Evolutionary conservation across 2,329 filamentous ascomycete species (phyloP), one percentile per base, ranked within the genome.

Genomic region (Penicillium concentricum): DNA sequence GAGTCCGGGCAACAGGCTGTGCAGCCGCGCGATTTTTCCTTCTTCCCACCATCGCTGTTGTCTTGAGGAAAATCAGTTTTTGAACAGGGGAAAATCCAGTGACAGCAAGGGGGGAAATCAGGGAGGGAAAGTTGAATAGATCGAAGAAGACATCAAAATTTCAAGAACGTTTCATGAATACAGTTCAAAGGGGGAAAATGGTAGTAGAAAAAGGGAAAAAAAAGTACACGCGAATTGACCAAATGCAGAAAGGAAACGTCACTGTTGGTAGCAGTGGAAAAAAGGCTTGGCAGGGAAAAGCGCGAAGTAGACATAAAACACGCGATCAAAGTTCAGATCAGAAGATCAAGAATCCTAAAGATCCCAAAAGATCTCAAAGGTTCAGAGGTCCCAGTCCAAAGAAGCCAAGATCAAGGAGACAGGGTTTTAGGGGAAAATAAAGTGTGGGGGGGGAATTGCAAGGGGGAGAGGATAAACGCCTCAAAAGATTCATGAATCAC

Each of bases 41-140:
- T 60, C 68, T 67, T 58, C 72, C 73, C 61, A 70, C 71, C 73
- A 75, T 75, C 55, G 61, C 63, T 66, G 60, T 62, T 60, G 64
- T 65, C 61, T 52, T 45, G 48, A 37, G 34, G 32, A 20, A 51
- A 50, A 37, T 35, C 10, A 50, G 52, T 28, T 48, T 26, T 57
- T 57, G 45, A 47, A 44, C 28, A 54, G 54, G 42, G 41, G 28
- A 45, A 51, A 43, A 20, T 32, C 30, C 30, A 32, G 30, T 30
- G 24, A n/a, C 51, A 53, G 51, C 51, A 53, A 53, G 51, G 51
- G 49, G 30, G 34, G 13, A 37, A 47, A 47, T 47, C 41, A 52
- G 30, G 30, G 28, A 34, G 41, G 41, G 41, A 52, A 52, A 45
- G 38, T 15, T 30, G 32, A 26, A 45, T 18, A 35, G 30, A 35